Conservation (phyloP, 2,329 filamentous ascomycete species). For the Domatiomyces globalis region DNA sequence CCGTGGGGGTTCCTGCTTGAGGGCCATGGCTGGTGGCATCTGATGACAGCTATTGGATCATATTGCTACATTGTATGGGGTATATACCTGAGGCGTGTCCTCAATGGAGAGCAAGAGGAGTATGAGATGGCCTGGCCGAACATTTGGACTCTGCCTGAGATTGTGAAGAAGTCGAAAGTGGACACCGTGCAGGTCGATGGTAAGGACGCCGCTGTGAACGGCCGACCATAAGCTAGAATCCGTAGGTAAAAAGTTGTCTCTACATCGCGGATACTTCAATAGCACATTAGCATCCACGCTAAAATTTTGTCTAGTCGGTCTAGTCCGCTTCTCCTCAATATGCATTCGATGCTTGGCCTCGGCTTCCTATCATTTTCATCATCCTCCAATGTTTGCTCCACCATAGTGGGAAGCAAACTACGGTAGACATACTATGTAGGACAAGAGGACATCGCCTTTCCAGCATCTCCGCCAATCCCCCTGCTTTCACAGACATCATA, state of each 20-base stretch:
- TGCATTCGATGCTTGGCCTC: too few species aligned
- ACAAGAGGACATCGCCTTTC: too few species aligned
- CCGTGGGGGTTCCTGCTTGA: conserved; percentile 69
- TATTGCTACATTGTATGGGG: conserved; percentile 79
- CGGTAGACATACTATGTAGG: too few species aligned
- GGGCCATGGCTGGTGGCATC: conserved; percentile 62
- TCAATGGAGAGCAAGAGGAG: conserved; percentile 58
- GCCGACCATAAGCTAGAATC: neutral
- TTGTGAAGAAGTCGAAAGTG: conserved; percentile 21
- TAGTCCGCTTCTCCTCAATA: too few species aligned
- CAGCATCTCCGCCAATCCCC: too few species aligned
- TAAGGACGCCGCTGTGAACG: conserved; percentile 1
- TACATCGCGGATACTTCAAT: too few species aligned
- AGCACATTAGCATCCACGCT: too few species aligned
- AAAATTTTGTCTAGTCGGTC: too few species aligned
- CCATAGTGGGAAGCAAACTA: too few species aligned
- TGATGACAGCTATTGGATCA: conserved; percentile 68
- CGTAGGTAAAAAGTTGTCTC: neutral
- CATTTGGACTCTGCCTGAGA: conserved; percentile 42
- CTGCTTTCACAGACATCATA: too few species aligned
- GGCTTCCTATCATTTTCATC: too few species aligned
- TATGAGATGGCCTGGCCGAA: conserved; percentile 58
- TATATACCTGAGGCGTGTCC: conserved; percentile 63
- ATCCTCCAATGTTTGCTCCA: too few species aligned
- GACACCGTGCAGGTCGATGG: neutral